These are phyloP conservation scores for Vicia sativa DNA, from an alignment of 306 rosid species.

Conservation along the genomic window DNA sequence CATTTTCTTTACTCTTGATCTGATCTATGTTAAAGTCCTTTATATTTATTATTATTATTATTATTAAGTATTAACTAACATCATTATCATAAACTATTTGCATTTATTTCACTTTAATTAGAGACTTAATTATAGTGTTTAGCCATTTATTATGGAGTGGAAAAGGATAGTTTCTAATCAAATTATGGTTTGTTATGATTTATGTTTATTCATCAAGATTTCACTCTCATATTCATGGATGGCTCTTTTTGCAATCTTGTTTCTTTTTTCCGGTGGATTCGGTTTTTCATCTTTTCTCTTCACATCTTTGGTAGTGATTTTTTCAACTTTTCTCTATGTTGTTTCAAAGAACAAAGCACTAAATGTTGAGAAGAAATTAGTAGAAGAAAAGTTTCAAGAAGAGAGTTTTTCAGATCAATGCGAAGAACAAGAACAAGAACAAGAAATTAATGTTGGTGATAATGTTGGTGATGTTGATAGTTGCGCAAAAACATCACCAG, in stretches of 20 bases:
- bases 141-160: constrained; percentile 51
- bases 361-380: constrained; percentile 34
- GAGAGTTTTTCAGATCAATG: constrained; percentile 21
- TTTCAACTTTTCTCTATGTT: constrained; percentile 50
- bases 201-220: constrained; percentile 56
- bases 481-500: constrained; percentile 20
- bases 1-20: too few relatives aligned
- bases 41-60: background rate
- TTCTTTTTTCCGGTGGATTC: constrained; percentile 52
- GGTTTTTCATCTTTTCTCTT: constrained; percentile 50
- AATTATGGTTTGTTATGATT: constrained; percentile 57
- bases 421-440: constrained; percentile 15
- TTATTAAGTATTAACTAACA: background rate
- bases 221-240: constrained; percentile 55
- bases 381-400: constrained; percentile 34
- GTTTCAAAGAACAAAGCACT: constrained; percentile 42
- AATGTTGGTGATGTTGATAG: background rate
- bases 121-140: constrained; percentile 31
- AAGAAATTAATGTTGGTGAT: too few relatives aligned
- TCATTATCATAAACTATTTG: constrained; percentile 2
- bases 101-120: background rate
- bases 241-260: constrained; percentile 45
- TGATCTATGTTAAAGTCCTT: background rate
- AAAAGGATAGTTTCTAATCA: constrained; percentile 49
- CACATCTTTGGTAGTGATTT: constrained; percentile 47